Evolutionary conservation across 192 early-diverging fungal species (phyloP).

Genomic region (Backusella circina): DNA sequence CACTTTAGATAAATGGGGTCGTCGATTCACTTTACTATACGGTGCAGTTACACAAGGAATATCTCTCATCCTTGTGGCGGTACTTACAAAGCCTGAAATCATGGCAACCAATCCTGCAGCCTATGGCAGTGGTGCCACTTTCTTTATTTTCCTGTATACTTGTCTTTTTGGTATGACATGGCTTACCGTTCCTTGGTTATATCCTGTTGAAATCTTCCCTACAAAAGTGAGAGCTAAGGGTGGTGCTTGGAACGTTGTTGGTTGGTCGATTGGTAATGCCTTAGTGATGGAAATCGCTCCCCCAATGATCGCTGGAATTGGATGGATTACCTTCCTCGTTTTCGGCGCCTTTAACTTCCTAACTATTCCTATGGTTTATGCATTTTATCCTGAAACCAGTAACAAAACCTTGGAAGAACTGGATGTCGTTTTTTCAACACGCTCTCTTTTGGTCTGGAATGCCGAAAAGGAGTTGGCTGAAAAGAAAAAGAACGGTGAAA

Average conservation of each 20-base stretch:
- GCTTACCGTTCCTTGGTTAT: conserved; percentile 68
- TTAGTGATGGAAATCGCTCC: conserved; percentile 52
- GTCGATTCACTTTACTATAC: conserved; percentile 24
- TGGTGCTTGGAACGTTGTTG: conserved; percentile 48
- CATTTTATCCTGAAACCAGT: conserved; percentile 46
- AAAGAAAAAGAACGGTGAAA: background rate
- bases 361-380: conserved; percentile 36
- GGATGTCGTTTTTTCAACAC: conserved; percentile 25
- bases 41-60: conserved; percentile 26
- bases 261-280: conserved; percentile 50
- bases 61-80: conserved; percentile 13
- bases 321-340: conserved; percentile 42
- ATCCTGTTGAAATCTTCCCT: conserved; percentile 52
- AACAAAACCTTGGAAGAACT: conserved; percentile 29
- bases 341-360: conserved; percentile 43
- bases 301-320: conserved; percentile 27
- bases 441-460: conserved; percentile 23
- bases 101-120: conserved; percentile 15
- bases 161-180: conserved; percentile 55
- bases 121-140: conserved; percentile 25
- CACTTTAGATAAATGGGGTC: conserved; percentile 23
- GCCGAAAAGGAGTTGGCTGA: conserved; percentile 23
- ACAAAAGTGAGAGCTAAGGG: conserved; percentile 61
- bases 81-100: conserved; percentile 18
- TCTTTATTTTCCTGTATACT: conserved; percentile 38